A percentile compares a stretch with the other conserved stretches of the same genome.
Evolutionary conservation across 441 rosid species (phyloP).

Genomic region (Gossypium davidsonii): DNA sequence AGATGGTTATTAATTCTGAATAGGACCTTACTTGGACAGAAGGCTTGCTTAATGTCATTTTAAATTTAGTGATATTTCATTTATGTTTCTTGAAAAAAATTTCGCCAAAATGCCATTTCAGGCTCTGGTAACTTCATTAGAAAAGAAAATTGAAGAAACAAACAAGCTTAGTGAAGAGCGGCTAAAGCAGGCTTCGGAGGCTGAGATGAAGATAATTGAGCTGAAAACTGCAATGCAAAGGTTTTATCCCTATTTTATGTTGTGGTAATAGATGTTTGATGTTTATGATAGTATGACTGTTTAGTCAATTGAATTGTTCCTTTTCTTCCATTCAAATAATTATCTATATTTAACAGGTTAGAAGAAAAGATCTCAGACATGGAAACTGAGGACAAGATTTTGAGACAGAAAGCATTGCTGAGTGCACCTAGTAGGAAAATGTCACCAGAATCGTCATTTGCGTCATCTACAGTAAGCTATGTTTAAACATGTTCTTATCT

Average conservation of each 20-base stretch:
- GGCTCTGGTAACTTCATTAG: constrained; percentile 67
- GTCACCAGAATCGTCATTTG: constrained; percentile 39
- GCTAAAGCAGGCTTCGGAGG: constrained; percentile 61
- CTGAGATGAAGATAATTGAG: constrained; percentile 77
- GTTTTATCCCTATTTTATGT: constrained; percentile 29
- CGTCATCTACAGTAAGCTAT: constrained; percentile 41
- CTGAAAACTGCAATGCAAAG: constrained; percentile 80
- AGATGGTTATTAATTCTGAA: constrained; percentile 12
- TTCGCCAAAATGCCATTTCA: constrained; percentile 25
- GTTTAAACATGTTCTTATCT: constrained; percentile 5
- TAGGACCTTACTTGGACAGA: background rate
- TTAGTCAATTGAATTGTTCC: constrained; percentile 6
- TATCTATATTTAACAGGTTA: constrained; percentile 45
- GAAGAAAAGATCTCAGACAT: constrained; percentile 80
- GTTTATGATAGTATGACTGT: constrained; percentile 9
- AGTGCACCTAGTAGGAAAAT: constrained; percentile 40
- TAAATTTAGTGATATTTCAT: background rate
- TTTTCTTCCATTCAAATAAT: constrained; percentile 9
- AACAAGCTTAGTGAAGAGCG: constrained; percentile 77
- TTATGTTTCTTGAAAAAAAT: constrained; percentile 9
- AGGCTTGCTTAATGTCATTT: background rate
- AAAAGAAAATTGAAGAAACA: constrained; percentile 69
- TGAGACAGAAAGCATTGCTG: constrained; percentile 52
- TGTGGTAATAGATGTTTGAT: constrained; percentile 1
- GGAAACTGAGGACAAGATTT: constrained; percentile 65